A percentile compares a stretch with the other conserved stretches of the same genome.
These are phyloP conservation scores for Firmiana major DNA, from an alignment of 345 rosid species.

Conservation along the genomic window DNA sequence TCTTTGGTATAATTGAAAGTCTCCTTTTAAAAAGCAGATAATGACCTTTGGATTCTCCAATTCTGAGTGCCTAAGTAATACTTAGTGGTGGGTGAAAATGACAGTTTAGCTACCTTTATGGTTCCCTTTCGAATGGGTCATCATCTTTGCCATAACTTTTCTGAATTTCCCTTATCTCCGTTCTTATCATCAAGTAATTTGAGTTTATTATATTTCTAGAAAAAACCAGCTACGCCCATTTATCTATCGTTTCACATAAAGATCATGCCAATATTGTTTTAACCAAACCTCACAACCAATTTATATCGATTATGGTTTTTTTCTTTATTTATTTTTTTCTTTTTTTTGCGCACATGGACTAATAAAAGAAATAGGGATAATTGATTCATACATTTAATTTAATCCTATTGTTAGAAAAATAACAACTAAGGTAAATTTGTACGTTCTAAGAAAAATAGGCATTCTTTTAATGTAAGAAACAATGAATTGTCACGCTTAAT, in stretches of 20 bases:
- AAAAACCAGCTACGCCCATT: not conserved
- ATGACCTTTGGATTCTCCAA: conserved; percentile 21
- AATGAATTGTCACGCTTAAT: not conserved
- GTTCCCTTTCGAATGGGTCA: conserved; percentile 12
- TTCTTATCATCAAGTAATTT: not conserved
- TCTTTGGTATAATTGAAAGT: not conserved
- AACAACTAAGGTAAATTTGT: no score
- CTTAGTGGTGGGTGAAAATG: conserved; percentile 25
- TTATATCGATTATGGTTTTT: not conserved
- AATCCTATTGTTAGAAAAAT: no score
- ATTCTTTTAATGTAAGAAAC: no score
- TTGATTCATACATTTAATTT: no score
- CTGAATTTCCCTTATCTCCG: not conserved
- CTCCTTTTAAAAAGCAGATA: conserved; percentile 4
- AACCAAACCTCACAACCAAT: not conserved
- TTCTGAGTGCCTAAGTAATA: conserved; percentile 14
- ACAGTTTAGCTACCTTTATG: conserved; percentile 31
- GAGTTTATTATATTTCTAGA: not conserved
- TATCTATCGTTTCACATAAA: not conserved
- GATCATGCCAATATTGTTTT: not conserved
- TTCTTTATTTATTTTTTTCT: no score
- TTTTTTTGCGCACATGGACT: not conserved
- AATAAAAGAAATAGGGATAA: not conserved
- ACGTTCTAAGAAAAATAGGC: no score
- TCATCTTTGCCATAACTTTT: not conserved